Base-by-base conservation (phyloP, 1,284 basidiomycete species). In the Singerocomus inundabilis region DNA sequence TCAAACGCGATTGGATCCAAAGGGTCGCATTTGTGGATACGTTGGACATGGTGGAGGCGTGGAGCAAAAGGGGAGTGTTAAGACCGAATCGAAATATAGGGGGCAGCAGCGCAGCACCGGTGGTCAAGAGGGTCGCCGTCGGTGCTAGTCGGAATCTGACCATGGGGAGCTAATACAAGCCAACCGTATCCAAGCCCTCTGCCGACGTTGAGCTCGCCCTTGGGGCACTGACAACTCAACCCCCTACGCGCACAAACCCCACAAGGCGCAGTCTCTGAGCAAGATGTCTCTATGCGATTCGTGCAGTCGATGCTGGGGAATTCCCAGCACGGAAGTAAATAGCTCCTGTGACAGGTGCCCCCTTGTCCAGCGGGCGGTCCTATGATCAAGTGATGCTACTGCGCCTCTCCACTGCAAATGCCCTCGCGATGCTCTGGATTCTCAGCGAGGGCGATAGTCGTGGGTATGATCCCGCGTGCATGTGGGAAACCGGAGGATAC, bases 1-100 rank as follows among this genome's bases (percentile, higher is more conserved):
- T 57, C 32, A 70, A 47, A 16, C 47, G 58, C 12, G 62, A 57
- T 35, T 63, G 61, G 42, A 59, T 29, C 67, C 64, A 70, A 8
- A 53, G 25, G n/a, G 55, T 55, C 3, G 41, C 39, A 10, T 43
- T 48, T 13, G 35, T 29, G 21, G 52, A 15, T 1, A 25, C 13
- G 10, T 36, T 28, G 2, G 54, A 35, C 36, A 41, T 49, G 54
- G 31, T 13, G 5, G 16, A 15, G 28, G 21, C 36, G 44, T 29
- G 31, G n/a, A 25, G 4, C 3, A 15, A 1, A 39, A 31, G 24
- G 16, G 35, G 35, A 13, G 12, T 12, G 52, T 40, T 24, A 4
- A 8, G 6, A n/a, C 9, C 13, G 5, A 18, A 25, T 11, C 6
- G 29, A 10, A 40, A 16, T 33, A 44, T 40, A 42, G 44, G 48